Conservation (phyloP, 805 yeast species). For the Schizosaccharomyces lindneri region DNA sequence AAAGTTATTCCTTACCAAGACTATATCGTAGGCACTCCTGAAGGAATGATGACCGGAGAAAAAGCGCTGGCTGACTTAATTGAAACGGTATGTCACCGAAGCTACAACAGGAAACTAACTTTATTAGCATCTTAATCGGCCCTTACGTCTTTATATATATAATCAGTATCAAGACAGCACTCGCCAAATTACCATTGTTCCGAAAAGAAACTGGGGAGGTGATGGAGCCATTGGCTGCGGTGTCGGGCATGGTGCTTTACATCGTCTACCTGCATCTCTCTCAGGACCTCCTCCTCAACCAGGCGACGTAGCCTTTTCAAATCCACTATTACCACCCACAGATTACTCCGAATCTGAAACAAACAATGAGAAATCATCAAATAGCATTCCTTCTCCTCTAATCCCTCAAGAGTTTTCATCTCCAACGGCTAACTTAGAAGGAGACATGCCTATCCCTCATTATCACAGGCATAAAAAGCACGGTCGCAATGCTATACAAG, state of each 20-base stretch:
- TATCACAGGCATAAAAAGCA: not conserved
- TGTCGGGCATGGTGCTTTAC: constrained; percentile 1
- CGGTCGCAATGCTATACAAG: not conserved
- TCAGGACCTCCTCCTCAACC: constrained; percentile 3
- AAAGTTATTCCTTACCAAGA: not conserved
- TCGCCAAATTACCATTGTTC: constrained; percentile 2
- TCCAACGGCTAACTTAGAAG: not conserved
- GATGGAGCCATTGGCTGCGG: constrained; percentile 2
- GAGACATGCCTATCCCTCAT: not conserved
- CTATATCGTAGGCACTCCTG: constrained; percentile 1
- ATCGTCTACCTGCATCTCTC: constrained; percentile 1
- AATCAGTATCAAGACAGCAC: constrained; percentile 1
- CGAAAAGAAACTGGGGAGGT: constrained; percentile 1
- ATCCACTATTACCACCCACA: not conserved
- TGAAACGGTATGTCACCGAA: not conserved
- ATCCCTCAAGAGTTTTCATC: not conserved
- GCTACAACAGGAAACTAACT: not conserved
- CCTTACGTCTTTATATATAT: constrained; percentile 1
- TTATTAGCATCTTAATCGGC: not conserved
- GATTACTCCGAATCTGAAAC: not conserved
- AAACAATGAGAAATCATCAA: not conserved
- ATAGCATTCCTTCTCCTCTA: not conserved
- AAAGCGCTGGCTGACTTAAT: constrained; percentile 1
- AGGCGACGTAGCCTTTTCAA: not conserved
- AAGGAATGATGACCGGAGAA: constrained; percentile 1